Evolutionary conservation across 768 basidiomycete genomes (phyloP).

Genomic region (Russula lepida): DNA sequence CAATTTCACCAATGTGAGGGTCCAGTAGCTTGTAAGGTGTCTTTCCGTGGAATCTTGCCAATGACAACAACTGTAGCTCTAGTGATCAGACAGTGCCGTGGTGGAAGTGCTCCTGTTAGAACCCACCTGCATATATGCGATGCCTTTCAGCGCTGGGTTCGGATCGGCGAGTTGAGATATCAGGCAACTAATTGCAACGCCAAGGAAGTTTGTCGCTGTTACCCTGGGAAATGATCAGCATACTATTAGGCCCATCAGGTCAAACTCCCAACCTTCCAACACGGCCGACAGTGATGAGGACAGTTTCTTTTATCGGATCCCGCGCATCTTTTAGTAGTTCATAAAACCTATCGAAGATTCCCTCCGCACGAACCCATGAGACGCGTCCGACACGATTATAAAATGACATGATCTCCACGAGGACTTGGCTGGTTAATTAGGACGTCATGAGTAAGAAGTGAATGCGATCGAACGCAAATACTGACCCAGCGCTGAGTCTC

Average conservation of each 20-base stretch:
- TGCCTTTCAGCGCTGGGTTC: constrained; percentile 63
- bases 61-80: constrained; percentile 42
- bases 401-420: constrained; percentile 19
- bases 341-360: constrained; percentile 20
- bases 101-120: not conserved
- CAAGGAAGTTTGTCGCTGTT: constrained; percentile 43
- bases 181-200: constrained; percentile 51
- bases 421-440: constrained; percentile 8
- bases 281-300: constrained; percentile 50
- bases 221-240: constrained; percentile 29
- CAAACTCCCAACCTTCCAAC: constrained; percentile 36
- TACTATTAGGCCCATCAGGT: constrained; percentile 1
- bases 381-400: constrained; percentile 14
- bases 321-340: constrained; percentile 19
- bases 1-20: constrained; percentile 61
- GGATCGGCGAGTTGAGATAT: constrained; percentile 57
- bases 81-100: constrained; percentile 17
- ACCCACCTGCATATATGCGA: constrained; percentile 58
- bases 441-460: not conserved
- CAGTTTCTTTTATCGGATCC: constrained; percentile 50
- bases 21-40: constrained; percentile 55
- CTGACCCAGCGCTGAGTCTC: constrained; percentile 21
- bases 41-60: constrained; percentile 54
- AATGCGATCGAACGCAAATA: not conserved
- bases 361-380: constrained; percentile 13